These are phyloP conservation scores for Miscanthus lutarioriparius DNA, from an alignment of 176 grass and related monocot genomes.

Conservation along the genomic window DNA sequence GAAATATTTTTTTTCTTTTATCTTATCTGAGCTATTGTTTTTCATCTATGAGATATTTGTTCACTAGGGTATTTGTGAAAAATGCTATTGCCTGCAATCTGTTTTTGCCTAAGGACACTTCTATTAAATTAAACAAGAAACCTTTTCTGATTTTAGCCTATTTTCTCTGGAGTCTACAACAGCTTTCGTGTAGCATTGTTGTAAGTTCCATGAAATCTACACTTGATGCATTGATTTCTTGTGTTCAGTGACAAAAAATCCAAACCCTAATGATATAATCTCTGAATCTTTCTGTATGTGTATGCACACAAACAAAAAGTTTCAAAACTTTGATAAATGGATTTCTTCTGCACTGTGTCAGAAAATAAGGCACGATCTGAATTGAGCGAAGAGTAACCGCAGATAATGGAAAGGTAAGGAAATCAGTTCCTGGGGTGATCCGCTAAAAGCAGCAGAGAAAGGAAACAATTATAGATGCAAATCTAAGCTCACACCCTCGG, in stretches of 20 bases:
- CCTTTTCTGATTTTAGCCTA: neutral
- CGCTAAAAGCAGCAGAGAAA: constrained; percentile 24
- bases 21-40: neutral
- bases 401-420: constrained; percentile 15
- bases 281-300: neutral
- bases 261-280: constrained; percentile 38
- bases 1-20: neutral
- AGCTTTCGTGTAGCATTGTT: neutral
- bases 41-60: neutral
- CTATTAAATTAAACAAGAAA: neutral
- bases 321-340: constrained; percentile 13
- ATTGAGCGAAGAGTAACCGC: constrained; percentile 32
- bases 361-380: constrained; percentile 39
- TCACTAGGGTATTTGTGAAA: neutral
- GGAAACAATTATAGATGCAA: constrained; percentile 75
- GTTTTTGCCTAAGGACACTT: neutral
- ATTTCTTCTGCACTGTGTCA: constrained; percentile 29
- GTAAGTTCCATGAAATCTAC: neutral
- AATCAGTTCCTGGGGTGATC: constrained; percentile 28
- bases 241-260: constrained; percentile 19
- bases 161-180: neutral
- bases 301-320: constrained; percentile 19
- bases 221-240: neutral
- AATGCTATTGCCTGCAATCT: neutral
- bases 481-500: constrained; percentile 89